Conservation (phyloP, 129 eudicot genomes). For the Helianthus tuberosus region DNA sequence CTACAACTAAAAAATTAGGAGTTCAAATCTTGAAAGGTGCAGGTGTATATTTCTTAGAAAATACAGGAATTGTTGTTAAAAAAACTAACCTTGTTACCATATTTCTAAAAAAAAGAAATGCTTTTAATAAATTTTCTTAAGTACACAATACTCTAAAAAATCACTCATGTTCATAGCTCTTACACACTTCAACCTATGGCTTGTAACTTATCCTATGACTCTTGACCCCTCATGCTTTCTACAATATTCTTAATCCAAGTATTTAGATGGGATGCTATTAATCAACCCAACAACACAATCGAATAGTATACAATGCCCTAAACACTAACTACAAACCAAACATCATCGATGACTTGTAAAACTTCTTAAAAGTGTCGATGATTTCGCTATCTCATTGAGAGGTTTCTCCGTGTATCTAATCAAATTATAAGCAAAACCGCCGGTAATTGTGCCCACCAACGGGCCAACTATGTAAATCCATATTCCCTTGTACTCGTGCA, state of each 20-base stretch:
- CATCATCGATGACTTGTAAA: background rate
- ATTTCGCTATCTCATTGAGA: slow-evolving; percentile 49
- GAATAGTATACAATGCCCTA: too few species aligned
- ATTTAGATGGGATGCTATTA: background rate
- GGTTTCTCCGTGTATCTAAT: slow-evolving; percentile 67
- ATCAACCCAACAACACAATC: background rate
- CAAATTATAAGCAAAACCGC: slow-evolving; percentile 58
- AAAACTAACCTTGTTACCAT: too few species aligned
- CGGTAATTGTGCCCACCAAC: slow-evolving; percentile 45
- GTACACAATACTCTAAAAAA: background rate
- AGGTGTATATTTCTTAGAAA: too few species aligned
- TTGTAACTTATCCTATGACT: background rate
- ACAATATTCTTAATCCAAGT: background rate
- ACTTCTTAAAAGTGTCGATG: slow-evolving; percentile 18
- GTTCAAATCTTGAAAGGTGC: too few species aligned
- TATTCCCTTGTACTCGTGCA: slow-evolving; percentile 44
- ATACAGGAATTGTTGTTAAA: too few species aligned
- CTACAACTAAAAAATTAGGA: too few species aligned
- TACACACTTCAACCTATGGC: background rate
- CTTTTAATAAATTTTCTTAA: too few species aligned
- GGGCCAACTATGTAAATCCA: slow-evolving; percentile 73
- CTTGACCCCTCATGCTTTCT: background rate
- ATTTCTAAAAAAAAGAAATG: too few species aligned
- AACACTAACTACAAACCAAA: background rate
- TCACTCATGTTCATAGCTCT: background rate